phyloP scores from a whole-genome alignment of 2,329 filamentous ascomycete species.

The Stemphylium lycopersici region DNA sequence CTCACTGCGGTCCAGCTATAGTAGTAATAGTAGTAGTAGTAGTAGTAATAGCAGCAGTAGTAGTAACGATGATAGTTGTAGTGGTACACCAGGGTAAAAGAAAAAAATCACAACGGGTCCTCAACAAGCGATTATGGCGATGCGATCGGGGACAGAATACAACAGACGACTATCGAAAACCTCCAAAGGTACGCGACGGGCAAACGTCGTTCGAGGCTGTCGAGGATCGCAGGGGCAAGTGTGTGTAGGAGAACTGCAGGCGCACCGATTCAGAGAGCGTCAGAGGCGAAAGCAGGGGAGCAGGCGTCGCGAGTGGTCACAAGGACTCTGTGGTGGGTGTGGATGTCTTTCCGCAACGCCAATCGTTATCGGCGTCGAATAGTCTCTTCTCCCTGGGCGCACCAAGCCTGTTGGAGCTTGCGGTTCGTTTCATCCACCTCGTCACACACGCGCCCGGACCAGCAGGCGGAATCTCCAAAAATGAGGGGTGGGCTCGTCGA shows the following conservation, averaged over 20 bases:
- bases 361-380: constrained; percentile 32
- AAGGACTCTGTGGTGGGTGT: constrained; percentile 23
- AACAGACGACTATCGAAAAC: constrained; percentile 5
- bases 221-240: neutral
- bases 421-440: constrained; percentile 34
- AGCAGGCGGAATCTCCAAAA: constrained; percentile 28
- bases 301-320: constrained; percentile 32
- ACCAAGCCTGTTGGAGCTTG: constrained; percentile 33
- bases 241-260: constrained; percentile 24
- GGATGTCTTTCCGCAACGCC: constrained; percentile 22
- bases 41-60: constrained; percentile 23
- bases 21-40: constrained; percentile 23
- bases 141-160: constrained; percentile 20
- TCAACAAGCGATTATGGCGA: constrained; percentile 20
- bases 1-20: constrained; percentile 22
- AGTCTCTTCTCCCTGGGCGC: constrained; percentile 24
- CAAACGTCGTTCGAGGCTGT: neutral
- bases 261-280: constrained; percentile 21
- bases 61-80: constrained; percentile 7
- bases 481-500: constrained; percentile 30
- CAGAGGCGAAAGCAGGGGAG: constrained; percentile 23
- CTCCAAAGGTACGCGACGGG: constrained; percentile 11
- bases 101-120: constrained; percentile 8
- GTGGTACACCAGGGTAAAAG: constrained; percentile 24
- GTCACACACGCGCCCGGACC: constrained; percentile 38